Base-by-base conservation (phyloP, 2,329 filamentous ascomycete species). In the Colletotrichum salicis region DNA sequence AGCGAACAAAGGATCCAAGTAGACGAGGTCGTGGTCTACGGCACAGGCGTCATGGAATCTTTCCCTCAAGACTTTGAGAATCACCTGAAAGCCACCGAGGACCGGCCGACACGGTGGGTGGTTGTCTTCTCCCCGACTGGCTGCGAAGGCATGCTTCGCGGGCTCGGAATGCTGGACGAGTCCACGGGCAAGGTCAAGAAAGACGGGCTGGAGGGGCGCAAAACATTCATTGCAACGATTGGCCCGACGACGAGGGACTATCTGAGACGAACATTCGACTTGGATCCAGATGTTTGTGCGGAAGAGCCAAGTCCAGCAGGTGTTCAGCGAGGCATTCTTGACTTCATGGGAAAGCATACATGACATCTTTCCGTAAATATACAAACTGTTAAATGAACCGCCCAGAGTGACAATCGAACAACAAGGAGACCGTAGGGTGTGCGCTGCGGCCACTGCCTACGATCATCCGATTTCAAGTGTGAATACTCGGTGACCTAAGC, bases 171-270 rank as follows among this genome's bases (percentile, higher is more conserved):
- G 75, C 77, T 91, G 22, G 86, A 90, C 67, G 77, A 80, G 5
- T 78, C 79, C 22, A 87, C 84, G 0, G 83, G 83, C 24, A 85
- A 79, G 76, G 82, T 79, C 24, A 77, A 77, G 41, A 76, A 74
- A 35, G 77, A 65, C 12, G 66, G 75, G 5, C 12, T 35, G 12
- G 76, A 63, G 13, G 74, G 71, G 4, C 82, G 82, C 11, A 86
- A 80, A 62, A 92, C 91, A 1, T 90, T 89, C 73, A 86, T 98
- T 72, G 94, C 92, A 15, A 97, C 95, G 0, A 99, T 99, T 81
- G 96, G 96, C 0, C 96, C 96, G 13, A 99, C 96, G 22, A 99
- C 96, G 12, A 88, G 92, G 74, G 91, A 95, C 75, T 91, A 94
- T 82, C 83, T 99, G 56, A 79, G 84, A 19, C 84, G 86, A 24